Conservation (phyloP, 2,329 filamentous ascomycete species). For the Dissoconium aciculare region DNA sequence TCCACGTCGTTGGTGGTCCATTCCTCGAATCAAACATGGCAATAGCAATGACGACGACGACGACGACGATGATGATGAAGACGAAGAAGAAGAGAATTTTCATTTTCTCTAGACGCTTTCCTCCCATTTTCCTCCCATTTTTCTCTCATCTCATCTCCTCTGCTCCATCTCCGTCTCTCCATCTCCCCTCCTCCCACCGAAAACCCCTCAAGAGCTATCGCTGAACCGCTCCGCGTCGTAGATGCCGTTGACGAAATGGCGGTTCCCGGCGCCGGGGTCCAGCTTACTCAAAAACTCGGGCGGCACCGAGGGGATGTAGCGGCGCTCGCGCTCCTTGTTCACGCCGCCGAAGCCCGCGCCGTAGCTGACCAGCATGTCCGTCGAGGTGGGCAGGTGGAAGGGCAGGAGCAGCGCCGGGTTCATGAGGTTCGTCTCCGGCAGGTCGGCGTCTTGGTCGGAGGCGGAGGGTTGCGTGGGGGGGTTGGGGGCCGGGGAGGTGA, state of each 20-base stretch:
- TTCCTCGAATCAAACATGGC: too few relatives aligned
- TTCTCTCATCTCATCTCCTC: too few relatives aligned
- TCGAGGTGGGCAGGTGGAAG: conserved; percentile 87
- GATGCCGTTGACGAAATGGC: conserved; percentile 17
- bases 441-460: conserved; percentile 50
- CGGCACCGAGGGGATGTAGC: conserved; percentile 91
- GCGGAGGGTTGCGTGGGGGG: neutral
- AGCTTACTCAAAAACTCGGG: conserved; percentile 84
- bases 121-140: too few relatives aligned
- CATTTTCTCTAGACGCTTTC: too few relatives aligned
- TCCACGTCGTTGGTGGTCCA: too few relatives aligned
- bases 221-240: conserved; percentile 22
- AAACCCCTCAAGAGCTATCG: conserved; percentile 11
- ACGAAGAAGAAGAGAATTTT: too few relatives aligned
- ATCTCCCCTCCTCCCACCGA: neutral
- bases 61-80: too few relatives aligned
- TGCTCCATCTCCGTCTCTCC: too few relatives aligned
- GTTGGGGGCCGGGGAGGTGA: neutral
- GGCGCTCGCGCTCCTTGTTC: conserved; percentile 79
- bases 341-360: conserved; percentile 87
- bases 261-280: conserved; percentile 42
- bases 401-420: conserved; percentile 87
- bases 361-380: conserved; percentile 92
- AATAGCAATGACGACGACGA: too few relatives aligned
- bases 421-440: conserved; percentile 61